Evolutionary conservation across 805 yeast genomes (phyloP).

Genomic region (Clavispora vitiphila): DNA sequence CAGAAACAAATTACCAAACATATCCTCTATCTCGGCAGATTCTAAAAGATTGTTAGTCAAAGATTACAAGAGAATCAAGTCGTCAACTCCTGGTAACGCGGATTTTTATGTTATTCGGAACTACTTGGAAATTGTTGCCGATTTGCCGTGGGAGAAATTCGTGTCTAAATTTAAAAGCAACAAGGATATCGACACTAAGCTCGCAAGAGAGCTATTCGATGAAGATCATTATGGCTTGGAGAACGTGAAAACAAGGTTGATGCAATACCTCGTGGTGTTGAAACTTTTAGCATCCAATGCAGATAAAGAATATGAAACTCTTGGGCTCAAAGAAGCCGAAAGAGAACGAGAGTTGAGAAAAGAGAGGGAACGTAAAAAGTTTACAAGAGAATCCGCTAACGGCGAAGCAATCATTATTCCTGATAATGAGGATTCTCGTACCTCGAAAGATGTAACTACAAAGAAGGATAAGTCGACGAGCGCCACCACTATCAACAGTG

Average conservation of each 20-base stretch:
- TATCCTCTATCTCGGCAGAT: constrained; percentile 30
- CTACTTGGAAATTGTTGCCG: constrained; percentile 60
- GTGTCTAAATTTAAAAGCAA: constrained; percentile 28
- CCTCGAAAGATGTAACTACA: constrained; percentile 21
- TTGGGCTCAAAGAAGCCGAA: constrained; percentile 7
- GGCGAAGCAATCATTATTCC: constrained; percentile 30
- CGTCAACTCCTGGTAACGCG: constrained; percentile 45
- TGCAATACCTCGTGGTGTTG: constrained; percentile 77
- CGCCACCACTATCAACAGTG: constrained; percentile 13
- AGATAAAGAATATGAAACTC: constrained; percentile 17
- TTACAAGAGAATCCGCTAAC: constrained; percentile 14
- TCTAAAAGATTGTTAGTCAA: constrained; percentile 36
- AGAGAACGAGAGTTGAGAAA: constrained; percentile 3
- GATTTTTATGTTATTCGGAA: constrained; percentile 63
- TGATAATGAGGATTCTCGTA: constrained; percentile 30
- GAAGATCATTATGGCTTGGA: constrained; percentile 76
- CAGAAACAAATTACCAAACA: constrained; percentile 30
- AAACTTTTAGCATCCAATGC: constrained; percentile 48
- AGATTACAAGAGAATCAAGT: constrained; percentile 52
- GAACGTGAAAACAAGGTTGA: constrained; percentile 65
- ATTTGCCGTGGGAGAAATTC: constrained; percentile 54
- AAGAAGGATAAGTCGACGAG: constrained; percentile 19
- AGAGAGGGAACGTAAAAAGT: constrained; percentile 13
- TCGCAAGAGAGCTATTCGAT: constrained; percentile 56
- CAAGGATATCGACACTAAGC: constrained; percentile 46